Base-by-base conservation (phyloP, 306 rosid genomes). In the Senna siamea region DNA sequence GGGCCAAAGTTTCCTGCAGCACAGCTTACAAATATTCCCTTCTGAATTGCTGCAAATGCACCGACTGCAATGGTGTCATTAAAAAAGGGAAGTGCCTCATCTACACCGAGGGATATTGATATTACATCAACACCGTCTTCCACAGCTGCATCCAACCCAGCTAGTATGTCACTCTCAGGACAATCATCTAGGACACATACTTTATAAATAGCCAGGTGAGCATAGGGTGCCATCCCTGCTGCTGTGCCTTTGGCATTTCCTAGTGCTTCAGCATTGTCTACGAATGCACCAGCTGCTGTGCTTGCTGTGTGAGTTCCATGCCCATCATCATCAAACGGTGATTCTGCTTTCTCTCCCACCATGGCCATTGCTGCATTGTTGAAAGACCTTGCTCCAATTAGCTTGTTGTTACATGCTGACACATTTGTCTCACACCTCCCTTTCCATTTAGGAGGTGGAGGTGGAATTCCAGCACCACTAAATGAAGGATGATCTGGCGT, bases 211-310 rank as follows among this genome's bases (percentile, higher is more conserved):
- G 98, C 89, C 40, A 91, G 35, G 80, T 89, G 93, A 35, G 97
- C 93, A 23, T 62, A 56, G 15, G 93, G 93, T 0, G 97, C 98
- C 66, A 86, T 82, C 40, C 98, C 98, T 17, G 59, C 64, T 2
- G 98, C 93, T 5, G 88, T 86, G 52, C 98, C 98, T 2, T 82
- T 71, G 28, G 97, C 98, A 53, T 85, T 81, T 64, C 96, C 96
- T 2, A 86, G 62, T 10, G 43, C 93, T 40, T 74, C 74, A 1
- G 90, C 93, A 1, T 69, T 8, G 0, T 51, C 15, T 14, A 93
- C 89, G 32, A 85, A 89, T 12, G 80, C 73, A 20, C 84, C 88
- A 12, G 81, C 85, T 0, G 81, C 83, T 10, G 83, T 85, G 69
- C 88, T 85, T 66, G 83, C 77, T 32, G 88, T 81, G 66, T 85